Evolutionary conservation across 2,329 filamentous ascomycete genomes (phyloP).

Genomic region (Mycosphaerella sp.): DNA sequence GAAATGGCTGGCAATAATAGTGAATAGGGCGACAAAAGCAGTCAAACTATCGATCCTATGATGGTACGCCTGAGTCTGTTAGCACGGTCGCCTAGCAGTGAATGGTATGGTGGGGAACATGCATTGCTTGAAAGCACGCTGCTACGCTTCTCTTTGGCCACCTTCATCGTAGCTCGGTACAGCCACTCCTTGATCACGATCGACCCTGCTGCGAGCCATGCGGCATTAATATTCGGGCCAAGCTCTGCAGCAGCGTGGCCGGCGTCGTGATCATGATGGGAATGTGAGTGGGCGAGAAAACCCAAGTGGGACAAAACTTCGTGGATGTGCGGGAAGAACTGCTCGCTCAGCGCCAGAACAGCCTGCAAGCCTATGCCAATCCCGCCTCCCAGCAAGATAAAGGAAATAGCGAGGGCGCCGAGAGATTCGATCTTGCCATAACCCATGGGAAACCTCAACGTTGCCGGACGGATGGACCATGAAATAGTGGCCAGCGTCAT

Average conservation of each 20-base stretch:
- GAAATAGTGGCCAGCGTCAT: constrained; percentile 91
- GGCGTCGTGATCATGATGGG: constrained; percentile 56
- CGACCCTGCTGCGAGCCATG: constrained; percentile 85
- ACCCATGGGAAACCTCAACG: constrained; percentile 75
- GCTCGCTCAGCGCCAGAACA: constrained; percentile 51
- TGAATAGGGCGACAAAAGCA: constrained; percentile 82
- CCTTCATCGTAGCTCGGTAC: constrained; percentile 95
- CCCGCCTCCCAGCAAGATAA: constrained; percentile 81
- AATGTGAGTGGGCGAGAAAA: constrained; percentile 47
- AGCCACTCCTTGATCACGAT: constrained; percentile 95
- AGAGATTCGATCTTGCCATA: constrained; percentile 98
- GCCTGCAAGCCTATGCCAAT: constrained; percentile 76
- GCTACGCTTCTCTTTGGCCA: constrained; percentile 88
- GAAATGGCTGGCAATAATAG: constrained; percentile 83
- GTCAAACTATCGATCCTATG: constrained; percentile 95
- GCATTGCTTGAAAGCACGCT: constrained; percentile 91
- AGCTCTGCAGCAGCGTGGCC: constrained; percentile 54
- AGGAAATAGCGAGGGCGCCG: constrained; percentile 86
- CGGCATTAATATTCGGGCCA: constrained; percentile 83
- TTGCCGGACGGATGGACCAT: constrained; percentile 81
- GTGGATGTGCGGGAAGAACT: constrained; percentile 44
- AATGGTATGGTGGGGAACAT: constrained; percentile 1
- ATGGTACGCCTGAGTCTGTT: constrained; percentile 55
- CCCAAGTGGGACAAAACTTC: constrained; percentile 39
- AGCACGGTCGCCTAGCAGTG: constrained; percentile 4